Evolutionary conservation across 23 red algal species (phyloP), one percentile per base, ranked within the genome.

Genomic region (Agarophyton chilense): DNA sequence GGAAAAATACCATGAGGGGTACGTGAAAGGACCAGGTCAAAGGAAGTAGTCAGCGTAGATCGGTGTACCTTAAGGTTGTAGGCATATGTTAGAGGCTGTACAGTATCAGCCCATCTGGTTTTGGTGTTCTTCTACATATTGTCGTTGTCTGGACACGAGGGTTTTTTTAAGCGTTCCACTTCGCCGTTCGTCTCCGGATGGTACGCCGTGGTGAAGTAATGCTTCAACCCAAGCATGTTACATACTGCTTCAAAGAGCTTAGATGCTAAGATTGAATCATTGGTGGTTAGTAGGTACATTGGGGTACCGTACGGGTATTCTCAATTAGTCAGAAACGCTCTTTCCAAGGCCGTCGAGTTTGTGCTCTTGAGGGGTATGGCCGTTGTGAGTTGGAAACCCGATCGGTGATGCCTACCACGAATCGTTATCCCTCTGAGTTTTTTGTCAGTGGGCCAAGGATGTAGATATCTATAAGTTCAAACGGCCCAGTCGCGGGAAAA

Each of bases 51-150:
- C 56, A 35, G 40, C 8, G 47, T 61, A 2, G 36, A 39, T 0
- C 62, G 31, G 68, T 89, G 65, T 0, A 89, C 84, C 64, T 89
- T 67, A 1, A 66, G 25, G 65, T 89, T 89, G 43, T 74, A 89
- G 9, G 61, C 67, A 14, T 74, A 73, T 17, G 64, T 73, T 1
- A 89, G 16, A 2, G 71, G 65, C 14, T 45, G 32, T 10, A 89
- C 35, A 21, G 58, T 55, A 0, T 38, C 49, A 28, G 73, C 84
- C 84, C 67, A 75, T 2, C 26, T 25, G 3, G 43, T 73, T 29
- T n/a, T 73, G 84, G 38, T 73, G 67, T 34, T 70, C 84, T n/a
- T 39, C 70, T 4, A 89, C 67, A 39, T 77, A 89, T 2, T 57
- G 39, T 42, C 58, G 39, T 2, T 77, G 22, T 21, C 70, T 1